phyloP scores from a whole-genome alignment of 1,139 yeast genomes.

The Nakaseomyces delphensis region DNA sequence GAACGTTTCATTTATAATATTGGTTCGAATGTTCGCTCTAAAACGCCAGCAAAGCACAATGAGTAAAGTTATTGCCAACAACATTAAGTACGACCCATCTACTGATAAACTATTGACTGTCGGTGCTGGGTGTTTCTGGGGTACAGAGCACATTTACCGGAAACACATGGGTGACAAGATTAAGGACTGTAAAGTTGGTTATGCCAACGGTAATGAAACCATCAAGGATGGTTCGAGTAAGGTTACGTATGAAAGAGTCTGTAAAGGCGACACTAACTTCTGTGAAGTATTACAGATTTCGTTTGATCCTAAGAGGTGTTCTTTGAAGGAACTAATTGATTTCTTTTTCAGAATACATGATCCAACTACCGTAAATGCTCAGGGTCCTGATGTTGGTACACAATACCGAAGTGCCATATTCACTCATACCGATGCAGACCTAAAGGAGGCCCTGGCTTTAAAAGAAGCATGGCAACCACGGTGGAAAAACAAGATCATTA shows the following conservation, averaged over 20 bases:
- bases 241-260: constrained; percentile 67
- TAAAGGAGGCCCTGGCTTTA: constrained; percentile 36
- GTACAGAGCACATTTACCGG: constrained; percentile 75
- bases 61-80: constrained; percentile 16
- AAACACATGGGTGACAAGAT: constrained; percentile 53
- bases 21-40: constrained; percentile 3
- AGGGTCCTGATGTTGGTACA: constrained; percentile 78
- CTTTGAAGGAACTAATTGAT: constrained; percentile 57
- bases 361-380: constrained; percentile 52
- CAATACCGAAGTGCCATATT: constrained; percentile 79
- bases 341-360: constrained; percentile 93
- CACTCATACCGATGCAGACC: constrained; percentile 43
- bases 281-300: constrained; percentile 78
- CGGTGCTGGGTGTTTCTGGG: constrained; percentile 94
- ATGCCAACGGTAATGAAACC: constrained; percentile 52
- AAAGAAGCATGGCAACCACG: constrained; percentile 43
- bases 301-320: constrained; percentile 53
- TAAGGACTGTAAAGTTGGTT: constrained; percentile 77
- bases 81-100: constrained; percentile 34
- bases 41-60: constrained; percentile 3
- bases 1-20: too few relatives aligned
- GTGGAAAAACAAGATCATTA: constrained; percentile 50
- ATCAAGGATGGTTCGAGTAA: constrained; percentile 31
- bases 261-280: constrained; percentile 61
- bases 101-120: constrained; percentile 48